These are phyloP conservation scores for Mytilinidion resinicola DNA, from an alignment of 495 filamentous ascomycete species.

Conservation along the genomic window DNA sequence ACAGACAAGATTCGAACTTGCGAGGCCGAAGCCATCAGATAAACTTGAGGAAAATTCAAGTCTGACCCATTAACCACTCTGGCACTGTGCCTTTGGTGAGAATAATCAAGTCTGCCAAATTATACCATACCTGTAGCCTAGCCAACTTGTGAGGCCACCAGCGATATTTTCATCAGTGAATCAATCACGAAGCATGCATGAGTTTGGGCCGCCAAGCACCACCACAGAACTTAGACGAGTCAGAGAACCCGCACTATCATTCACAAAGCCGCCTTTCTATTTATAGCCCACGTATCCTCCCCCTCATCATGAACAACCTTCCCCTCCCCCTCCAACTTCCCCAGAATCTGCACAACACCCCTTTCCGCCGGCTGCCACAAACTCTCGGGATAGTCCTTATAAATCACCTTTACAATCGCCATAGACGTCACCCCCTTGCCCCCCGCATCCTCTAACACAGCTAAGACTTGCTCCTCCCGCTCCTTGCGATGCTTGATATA, in stretches of 20 bases:
- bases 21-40: conserved; percentile 48
- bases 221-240: too few relatives aligned
- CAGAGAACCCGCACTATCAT: background rate
- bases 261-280: conserved; percentile 22
- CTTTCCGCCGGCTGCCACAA: conserved; percentile 56
- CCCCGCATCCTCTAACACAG: conserved; percentile 48
- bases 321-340: conserved; percentile 36
- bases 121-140: too few relatives aligned
- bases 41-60: conserved; percentile 41
- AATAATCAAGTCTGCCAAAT: too few relatives aligned
- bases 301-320: conserved; percentile 29
- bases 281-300: conserved; percentile 26
- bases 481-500: conserved; percentile 76
- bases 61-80: conserved; percentile 52
- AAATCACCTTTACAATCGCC: conserved; percentile 81
- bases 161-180: too few relatives aligned
- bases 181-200: too few relatives aligned
- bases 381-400: conserved; percentile 66
- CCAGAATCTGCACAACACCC: conserved; percentile 37
- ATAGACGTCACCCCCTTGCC: conserved; percentile 55
- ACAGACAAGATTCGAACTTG: conserved; percentile 43
- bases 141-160: too few relatives aligned
- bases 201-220: too few relatives aligned
- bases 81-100: conserved; percentile 30
- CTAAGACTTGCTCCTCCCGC: conserved; percentile 76